Conservation (phyloP, 1,284 basidiomycete genomes). For the Veloboletus limbatus region DNA sequence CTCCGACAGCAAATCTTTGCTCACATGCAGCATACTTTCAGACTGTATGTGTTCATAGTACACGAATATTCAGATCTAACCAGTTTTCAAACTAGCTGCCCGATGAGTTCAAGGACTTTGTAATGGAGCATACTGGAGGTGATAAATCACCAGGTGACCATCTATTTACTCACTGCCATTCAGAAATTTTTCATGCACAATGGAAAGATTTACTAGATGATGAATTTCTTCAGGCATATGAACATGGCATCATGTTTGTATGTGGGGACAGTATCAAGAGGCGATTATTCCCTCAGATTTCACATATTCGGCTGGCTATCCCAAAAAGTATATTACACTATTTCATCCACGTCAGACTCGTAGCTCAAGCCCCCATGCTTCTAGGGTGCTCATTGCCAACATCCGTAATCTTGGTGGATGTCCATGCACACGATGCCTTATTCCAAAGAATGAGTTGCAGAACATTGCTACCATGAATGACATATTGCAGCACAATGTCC, state of each 20-base stretch:
- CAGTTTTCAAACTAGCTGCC: constrained; percentile 15
- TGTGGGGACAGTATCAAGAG: constrained; percentile 26
- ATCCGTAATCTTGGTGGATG: constrained; percentile 14
- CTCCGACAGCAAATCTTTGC: constrained; percentile 21
- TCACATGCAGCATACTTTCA: constrained; percentile 36
- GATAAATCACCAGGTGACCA: not conserved
- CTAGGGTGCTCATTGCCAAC: constrained; percentile 17
- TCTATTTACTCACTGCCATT: not conserved
- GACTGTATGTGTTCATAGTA: constrained; percentile 18
- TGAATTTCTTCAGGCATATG: constrained; percentile 26
- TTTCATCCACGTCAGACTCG: too few relatives aligned
- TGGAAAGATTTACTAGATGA: not conserved
- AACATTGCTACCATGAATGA: not conserved
- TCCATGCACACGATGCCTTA: constrained; percentile 12
- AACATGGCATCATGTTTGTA: constrained; percentile 30
- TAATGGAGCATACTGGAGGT: constrained; percentile 16
- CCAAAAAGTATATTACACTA: too few relatives aligned
- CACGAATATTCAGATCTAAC: too few relatives aligned
- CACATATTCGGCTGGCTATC: constrained; percentile 34
- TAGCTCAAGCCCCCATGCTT: too few relatives aligned
- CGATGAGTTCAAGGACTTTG: constrained; percentile 12
- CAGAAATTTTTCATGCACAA: constrained; percentile 3
- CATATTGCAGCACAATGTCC: not conserved
- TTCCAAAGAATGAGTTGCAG: constrained; percentile 23
- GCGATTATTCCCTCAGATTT: constrained; percentile 32